Evolutionary conservation across 257 asterid genomes (phyloP), one percentile per base, ranked within the genome.

Genomic region (Eucommia ulmoides): DNA sequence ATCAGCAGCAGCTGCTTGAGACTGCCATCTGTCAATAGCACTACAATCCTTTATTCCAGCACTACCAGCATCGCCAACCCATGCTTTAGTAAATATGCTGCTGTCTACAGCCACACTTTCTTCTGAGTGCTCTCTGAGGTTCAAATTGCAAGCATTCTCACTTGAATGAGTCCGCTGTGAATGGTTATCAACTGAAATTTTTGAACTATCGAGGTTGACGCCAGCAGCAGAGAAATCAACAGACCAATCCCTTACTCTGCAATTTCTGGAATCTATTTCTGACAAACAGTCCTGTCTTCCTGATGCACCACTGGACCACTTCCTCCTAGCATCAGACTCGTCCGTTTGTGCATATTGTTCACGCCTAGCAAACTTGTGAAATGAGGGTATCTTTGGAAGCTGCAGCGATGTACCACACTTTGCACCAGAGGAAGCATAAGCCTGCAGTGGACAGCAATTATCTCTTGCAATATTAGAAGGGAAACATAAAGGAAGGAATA

Each of bases 21-120:
- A 83, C 68, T 91, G 99, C 99, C 99, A 91, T 77, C 96, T 86
- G 64, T 86, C 97, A 56, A 91, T 91, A 62, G 96, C 94, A 71
- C 66, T 83, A 84, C 81, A 86, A 65, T 86, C 97, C 71, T 86
- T 91, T 53, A 76, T 71, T 55, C 92, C 99, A 29, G 65, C 73
- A 67, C 88, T 89, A 52, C 87, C 96, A 46, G 81, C 84, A 66
- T 88, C 75, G 69, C 86, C 95, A 58, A 91, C 95, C 99, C 97
- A 91, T 23, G 97, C 97, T 72, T 78, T 91, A 19, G 99, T 86
- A 50, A 91, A 71, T 51, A 81, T 61, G 74, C 82, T 75, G 77
- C 77, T 86, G 66, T 83, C 88, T 48, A 77, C 82, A 53, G 92
- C 92, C 51, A 67, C 76, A 69, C 70, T 83, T 75, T 91, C 99